Percentiles rank a stretch among this genome's conserved stretches.
Conservation (phyloP, 495 filamentous ascomycete species). For the Xylaria castorea region DNA sequence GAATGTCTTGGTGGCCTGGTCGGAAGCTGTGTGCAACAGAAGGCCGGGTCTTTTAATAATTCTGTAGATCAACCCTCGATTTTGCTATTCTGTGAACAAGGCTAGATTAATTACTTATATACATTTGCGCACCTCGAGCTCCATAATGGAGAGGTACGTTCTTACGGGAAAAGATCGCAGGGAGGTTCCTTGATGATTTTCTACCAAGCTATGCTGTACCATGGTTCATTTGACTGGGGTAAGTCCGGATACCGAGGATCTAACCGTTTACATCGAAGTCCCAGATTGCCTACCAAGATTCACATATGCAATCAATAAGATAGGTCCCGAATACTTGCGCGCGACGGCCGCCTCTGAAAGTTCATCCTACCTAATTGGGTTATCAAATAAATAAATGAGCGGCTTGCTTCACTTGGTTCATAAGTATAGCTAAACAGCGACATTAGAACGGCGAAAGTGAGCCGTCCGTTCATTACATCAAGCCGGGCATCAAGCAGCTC, state of each 20-base stretch:
- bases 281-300: not conserved
- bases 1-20: not conserved
- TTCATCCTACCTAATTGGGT: not conserved
- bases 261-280: conserved; percentile 12
- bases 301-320: not conserved
- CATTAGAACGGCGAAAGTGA: not conserved
- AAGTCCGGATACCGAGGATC: conserved; percentile 13
- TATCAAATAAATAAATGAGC: not conserved
- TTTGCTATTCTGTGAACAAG: not conserved
- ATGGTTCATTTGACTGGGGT: conserved; percentile 5
- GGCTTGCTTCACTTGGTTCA: not conserved
- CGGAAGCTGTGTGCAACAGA: not conserved
- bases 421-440: not conserved
- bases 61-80: too few relatives aligned
- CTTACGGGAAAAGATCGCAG: not conserved
- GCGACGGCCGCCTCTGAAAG: conserved; percentile 1
- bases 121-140: not conserved
- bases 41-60: not conserved
- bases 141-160: not conserved
- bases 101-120: not conserved
- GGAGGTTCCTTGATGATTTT: conserved; percentile 10
- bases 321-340: not conserved
- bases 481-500: not conserved
- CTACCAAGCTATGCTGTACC: conserved; percentile 8
- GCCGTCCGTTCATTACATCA: not conserved